These are phyloP conservation scores for Brettanomyces nanus DNA, from an alignment of 805 yeast genomes.

Conservation along the genomic window DNA sequence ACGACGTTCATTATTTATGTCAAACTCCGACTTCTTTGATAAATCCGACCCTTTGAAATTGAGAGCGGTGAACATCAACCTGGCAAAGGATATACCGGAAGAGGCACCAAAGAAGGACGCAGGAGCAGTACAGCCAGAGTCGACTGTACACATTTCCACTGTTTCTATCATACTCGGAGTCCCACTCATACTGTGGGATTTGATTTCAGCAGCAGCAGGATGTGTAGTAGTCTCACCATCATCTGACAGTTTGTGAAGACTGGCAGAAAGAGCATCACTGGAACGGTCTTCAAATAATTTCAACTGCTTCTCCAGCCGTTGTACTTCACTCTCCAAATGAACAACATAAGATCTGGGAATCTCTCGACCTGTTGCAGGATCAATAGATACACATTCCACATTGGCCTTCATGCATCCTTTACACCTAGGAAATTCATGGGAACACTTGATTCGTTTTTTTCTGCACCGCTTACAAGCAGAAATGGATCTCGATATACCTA, in stretches of 20 bases:
- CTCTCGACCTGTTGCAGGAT: conserved; percentile 83
- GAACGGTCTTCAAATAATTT: conserved; percentile 25
- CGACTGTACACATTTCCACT: conserved; percentile 22
- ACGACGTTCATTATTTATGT: conserved; percentile 1
- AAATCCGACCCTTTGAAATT: conserved; percentile 34
- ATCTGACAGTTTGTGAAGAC: background rate
- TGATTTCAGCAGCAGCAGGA: background rate
- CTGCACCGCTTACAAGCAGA: conserved; percentile 85
- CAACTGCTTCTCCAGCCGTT: conserved; percentile 45
- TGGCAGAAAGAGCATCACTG: background rate
- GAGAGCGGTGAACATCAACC: conserved; percentile 69
- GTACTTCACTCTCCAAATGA: conserved; percentile 60
- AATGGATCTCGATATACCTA: conserved; percentile 54
- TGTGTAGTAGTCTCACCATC: background rate
- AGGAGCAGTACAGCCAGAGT: conserved; percentile 25
- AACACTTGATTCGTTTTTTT: conserved; percentile 55
- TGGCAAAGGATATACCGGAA: conserved; percentile 66
- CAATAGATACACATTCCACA: conserved; percentile 73
- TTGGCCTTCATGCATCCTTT: conserved; percentile 54
- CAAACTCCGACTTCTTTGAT: background rate
- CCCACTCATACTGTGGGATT: conserved; percentile 1
- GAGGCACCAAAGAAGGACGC: conserved; percentile 39
- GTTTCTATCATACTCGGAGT: conserved; percentile 13
- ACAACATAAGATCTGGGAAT: conserved; percentile 74
- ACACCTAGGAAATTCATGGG: conserved; percentile 61